Evolutionary conservation across 441 rosid genomes (phyloP), one percentile per base, ranked within the genome.

Genomic region (Capsella rubella): DNA sequence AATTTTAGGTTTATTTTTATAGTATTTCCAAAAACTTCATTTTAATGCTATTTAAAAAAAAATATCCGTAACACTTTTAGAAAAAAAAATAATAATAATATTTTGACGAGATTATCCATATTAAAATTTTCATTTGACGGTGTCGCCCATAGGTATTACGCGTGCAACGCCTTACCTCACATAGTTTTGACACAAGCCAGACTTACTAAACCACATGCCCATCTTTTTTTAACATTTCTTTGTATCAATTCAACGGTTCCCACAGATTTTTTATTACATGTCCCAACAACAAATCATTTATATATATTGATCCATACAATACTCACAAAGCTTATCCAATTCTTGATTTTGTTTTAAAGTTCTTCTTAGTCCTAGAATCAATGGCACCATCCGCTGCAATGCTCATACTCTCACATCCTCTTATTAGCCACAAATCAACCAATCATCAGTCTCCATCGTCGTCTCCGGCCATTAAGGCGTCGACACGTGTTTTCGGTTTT

Each of bases 301-400:
- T 65, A 54, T 57, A 56, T 64, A 64, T 27, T 10, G 39, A 65
- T 31, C 34, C 45, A 50, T 51, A 50, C 54, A 59, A 40, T 47
- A 59, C 53, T 7, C 59, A 34, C 37, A 6, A 59, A 58, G 8
- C 39, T 59, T 5, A 35, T 47, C 40, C 18, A 34, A 8, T 46
- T 69, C 1, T 10, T 69, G 12, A 32, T 16, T 16, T 2, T 31
- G 25, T 21, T 21, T 45, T 4, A 70, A 21, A 69, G 42, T 43
- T 67, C 12, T 40, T 58, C 21, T 18, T 2, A 67, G 25, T 34
- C 37, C 37, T n/a, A n/a, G n/a, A n/a, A 32, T 13, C 63, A 58
- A 85, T 85, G 87, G 82, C 87, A 1, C 89, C 89, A 16, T 80
- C 85, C 2, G 89, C 89, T 40, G 87, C 89, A 74, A 85, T 85